phyloP scores from a whole-genome alignment of 495 filamentous ascomycete species.

The Penicillium flavigenum region DNA sequence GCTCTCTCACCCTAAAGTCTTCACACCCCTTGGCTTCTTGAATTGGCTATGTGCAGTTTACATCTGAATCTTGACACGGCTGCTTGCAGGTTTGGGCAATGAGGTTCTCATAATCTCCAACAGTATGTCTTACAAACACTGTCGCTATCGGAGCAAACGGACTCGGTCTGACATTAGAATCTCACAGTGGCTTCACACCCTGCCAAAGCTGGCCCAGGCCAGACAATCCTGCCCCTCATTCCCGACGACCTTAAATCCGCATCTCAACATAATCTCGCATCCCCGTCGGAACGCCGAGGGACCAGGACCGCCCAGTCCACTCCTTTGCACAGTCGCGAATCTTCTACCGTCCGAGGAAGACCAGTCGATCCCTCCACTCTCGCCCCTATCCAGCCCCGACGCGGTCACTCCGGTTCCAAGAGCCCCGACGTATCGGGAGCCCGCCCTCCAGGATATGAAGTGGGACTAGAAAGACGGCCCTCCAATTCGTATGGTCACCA shows the following conservation, averaged over 20 bases:
- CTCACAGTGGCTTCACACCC: constrained; percentile 41
- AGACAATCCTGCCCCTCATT: constrained; percentile 47
- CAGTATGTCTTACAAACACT: constrained; percentile 1
- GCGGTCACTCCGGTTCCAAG: constrained; percentile 56
- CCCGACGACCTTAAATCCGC: constrained; percentile 42
- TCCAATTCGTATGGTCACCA: constrained; percentile 82
- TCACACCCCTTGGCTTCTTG: constrained; percentile 1
- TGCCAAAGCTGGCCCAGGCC: constrained; percentile 40
- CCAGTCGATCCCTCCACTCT: constrained; percentile 40
- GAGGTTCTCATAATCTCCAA: constrained; percentile 3
- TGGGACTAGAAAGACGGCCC: constrained; percentile 64
- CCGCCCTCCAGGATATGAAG: constrained; percentile 50
- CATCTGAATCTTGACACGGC: neutral
- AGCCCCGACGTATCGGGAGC: constrained; percentile 47
- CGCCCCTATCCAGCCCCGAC: constrained; percentile 44
- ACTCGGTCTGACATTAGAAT: constrained; percentile 11
- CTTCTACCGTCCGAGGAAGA: constrained; percentile 47
- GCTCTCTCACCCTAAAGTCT: neutral
- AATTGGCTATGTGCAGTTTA: constrained; percentile 7
- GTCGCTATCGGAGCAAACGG: constrained; percentile 2
- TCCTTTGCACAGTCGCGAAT: constrained; percentile 50
- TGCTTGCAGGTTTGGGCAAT: constrained; percentile 11
- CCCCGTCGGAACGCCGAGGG: constrained; percentile 42
- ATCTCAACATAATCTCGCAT: constrained; percentile 45
- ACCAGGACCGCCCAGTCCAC: constrained; percentile 50